Percentiles rank a stretch among this genome's conserved stretches.
These are phyloP conservation scores for Carex scoparia DNA, from an alignment of 176 grass and related monocot species.

Conservation along the genomic window DNA sequence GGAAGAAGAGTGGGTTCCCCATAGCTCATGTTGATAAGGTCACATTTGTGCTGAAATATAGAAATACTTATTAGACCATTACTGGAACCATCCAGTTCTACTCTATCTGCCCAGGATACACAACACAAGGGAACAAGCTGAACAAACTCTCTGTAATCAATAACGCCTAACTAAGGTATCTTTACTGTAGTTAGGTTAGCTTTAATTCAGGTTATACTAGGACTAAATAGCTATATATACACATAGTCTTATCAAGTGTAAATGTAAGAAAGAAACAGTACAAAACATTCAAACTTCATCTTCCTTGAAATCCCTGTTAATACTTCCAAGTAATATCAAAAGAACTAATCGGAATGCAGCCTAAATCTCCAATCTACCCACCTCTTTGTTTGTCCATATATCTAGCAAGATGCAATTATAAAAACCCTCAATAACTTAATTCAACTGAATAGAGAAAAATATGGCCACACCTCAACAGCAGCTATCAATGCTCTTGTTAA, in stretches of 20 bases:
- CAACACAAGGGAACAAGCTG: too few relatives aligned
- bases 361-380: not conserved
- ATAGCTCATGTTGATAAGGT: slow-evolving; percentile 99
- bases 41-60: slow-evolving; percentile 91
- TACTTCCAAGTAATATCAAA: not conserved
- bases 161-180: too few relatives aligned
- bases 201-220: too few relatives aligned
- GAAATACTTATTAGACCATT: slow-evolving; percentile 20
- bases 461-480: slow-evolving; percentile 69
- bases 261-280: too few relatives aligned
- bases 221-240: too few relatives aligned
- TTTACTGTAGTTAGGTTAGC: too few relatives aligned
- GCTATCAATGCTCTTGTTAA: slow-evolving; percentile 88
- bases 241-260: too few relatives aligned
- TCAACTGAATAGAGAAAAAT: not conserved
- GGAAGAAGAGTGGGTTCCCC: slow-evolving; percentile 90
- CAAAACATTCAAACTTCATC: too few relatives aligned
- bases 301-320: too few relatives aligned
- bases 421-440: slow-evolving; percentile 4
- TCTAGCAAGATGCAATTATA: not conserved
- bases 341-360: not conserved
- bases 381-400: not conserved
- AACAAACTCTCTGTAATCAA: too few relatives aligned
- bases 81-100: too few relatives aligned
- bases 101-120: too few relatives aligned